Evolutionary conservation across 768 basidiomycete species (phyloP).

Genomic region (Lactarius sp.): DNA sequence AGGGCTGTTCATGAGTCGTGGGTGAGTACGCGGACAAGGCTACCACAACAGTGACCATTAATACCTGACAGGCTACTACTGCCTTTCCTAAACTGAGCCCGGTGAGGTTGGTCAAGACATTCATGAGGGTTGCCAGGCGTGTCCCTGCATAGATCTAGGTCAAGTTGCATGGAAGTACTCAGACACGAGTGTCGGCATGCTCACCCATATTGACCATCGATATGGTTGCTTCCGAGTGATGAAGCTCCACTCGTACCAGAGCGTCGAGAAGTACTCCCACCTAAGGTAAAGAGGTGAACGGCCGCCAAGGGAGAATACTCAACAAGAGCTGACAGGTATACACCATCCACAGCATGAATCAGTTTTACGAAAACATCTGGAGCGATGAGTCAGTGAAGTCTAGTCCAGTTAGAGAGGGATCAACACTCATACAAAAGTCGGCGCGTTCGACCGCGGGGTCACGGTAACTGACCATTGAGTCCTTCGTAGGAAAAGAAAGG

Average conservation of each 20-base stretch:
- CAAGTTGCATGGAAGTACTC: background rate
- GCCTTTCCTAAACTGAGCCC: background rate
- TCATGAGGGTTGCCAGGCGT: conserved; percentile 5
- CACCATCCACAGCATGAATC: background rate
- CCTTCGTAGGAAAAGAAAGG: background rate
- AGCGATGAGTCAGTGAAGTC: background rate
- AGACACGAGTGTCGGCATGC: background rate
- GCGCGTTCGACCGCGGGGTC: background rate
- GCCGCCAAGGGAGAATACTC: background rate
- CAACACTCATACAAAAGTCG: conserved; percentile 5
- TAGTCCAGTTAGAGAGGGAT: background rate
- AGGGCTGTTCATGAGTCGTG: background rate
- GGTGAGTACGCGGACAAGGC: background rate
- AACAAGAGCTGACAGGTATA: conserved; percentile 8
- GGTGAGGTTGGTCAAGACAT: conserved; percentile 2
- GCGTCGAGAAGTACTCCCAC: conserved; percentile 19
- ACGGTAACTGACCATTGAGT: background rate
- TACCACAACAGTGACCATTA: background rate
- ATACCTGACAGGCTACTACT: conserved; percentile 17
- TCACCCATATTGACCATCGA: conserved; percentile 22
- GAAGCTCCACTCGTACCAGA: conserved; percentile 22
- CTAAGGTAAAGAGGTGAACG: background rate
- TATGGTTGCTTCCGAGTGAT: conserved; percentile 6
- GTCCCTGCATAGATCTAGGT: conserved; percentile 7
- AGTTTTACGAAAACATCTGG: background rate